Conservation (phyloP, 2,329 filamentous ascomycete genomes). For the Helotiales sp. region DNA sequence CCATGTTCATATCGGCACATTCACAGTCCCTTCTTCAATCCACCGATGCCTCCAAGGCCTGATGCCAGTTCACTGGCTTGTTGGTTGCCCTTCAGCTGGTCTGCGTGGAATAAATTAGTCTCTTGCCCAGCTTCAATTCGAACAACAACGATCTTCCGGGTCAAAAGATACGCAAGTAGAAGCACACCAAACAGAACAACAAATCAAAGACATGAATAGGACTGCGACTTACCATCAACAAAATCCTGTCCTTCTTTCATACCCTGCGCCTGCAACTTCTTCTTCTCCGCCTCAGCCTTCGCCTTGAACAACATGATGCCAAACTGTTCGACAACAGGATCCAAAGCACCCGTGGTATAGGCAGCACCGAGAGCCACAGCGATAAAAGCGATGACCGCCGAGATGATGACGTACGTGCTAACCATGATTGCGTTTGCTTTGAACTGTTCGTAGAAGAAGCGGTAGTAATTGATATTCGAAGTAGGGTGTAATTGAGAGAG, state of each 20-base stretch:
- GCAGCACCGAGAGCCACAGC: conserved; percentile 43
- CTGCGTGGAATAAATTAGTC: conserved; percentile 29
- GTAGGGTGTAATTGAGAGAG: not conserved
- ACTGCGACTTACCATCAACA: conserved; percentile 12
- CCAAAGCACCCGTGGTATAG: conserved; percentile 47
- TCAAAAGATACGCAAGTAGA: too few relatives aligned
- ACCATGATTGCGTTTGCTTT: conserved; percentile 26
- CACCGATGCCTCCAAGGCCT: conserved; percentile 33
- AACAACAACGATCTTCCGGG: too few relatives aligned
- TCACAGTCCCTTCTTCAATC: conserved; percentile 29
- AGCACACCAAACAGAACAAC: not conserved
- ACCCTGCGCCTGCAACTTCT: conserved; percentile 47
- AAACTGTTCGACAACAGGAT: conserved; percentile 47
- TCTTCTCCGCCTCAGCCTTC: conserved; percentile 48
- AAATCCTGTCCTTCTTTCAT: conserved; percentile 49
- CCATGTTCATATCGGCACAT: not conserved
- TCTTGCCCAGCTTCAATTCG: too few relatives aligned
- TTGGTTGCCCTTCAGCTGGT: conserved; percentile 46
- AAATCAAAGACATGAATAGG: not conserved
- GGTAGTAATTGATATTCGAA: not conserved
- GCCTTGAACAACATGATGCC: conserved; percentile 48
- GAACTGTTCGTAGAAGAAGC: not conserved
- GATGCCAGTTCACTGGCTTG: conserved; percentile 43
- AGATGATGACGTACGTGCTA: conserved; percentile 39
- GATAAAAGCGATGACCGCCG: conserved; percentile 42